phyloP scores from a whole-genome alignment of 1,284 basidiomycete species.

The Amylostereum chailletii region DNA sequence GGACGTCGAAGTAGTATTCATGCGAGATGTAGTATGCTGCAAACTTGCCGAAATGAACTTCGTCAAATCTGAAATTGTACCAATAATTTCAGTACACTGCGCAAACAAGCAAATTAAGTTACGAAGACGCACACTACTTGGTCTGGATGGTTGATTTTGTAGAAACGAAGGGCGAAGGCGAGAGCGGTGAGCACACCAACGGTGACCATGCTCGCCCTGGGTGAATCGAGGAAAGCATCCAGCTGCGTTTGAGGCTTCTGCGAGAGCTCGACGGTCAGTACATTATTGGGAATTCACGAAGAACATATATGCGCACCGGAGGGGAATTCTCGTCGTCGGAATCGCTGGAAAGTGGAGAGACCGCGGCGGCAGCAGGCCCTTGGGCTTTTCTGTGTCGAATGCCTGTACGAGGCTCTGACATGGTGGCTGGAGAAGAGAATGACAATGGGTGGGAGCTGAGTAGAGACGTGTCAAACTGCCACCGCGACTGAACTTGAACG shows the following conservation, averaged over 20 bases:
- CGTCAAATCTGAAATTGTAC: conserved; percentile 70
- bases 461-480: not conserved
- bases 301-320: no score
- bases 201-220: conserved; percentile 47
- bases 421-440: not conserved
- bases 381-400: not conserved
- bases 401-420: not conserved
- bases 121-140: conserved; percentile 79
- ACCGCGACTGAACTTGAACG: not conserved
- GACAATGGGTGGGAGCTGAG: not conserved
- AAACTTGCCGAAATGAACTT: conserved; percentile 96
- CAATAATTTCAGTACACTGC: conserved; percentile 4
- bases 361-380: not conserved
- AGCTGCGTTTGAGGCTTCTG: conserved; percentile 38
- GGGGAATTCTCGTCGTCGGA: no score
- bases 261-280: not conserved
- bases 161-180: conserved; percentile 81
- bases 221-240: conserved; percentile 54
- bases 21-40: conserved; percentile 85
- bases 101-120: conserved; percentile 1
- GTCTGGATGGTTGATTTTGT: conserved; percentile 89
- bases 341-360: no score
- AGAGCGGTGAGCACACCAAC: conserved; percentile 60
- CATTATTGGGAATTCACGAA: no score
- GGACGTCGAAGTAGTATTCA: conserved; percentile 99